Evolutionary conservation across 495 filamentous ascomycete genomes (phyloP), one percentile per base, ranked within the genome.

Genomic region (Rusavskia elegans): DNA sequence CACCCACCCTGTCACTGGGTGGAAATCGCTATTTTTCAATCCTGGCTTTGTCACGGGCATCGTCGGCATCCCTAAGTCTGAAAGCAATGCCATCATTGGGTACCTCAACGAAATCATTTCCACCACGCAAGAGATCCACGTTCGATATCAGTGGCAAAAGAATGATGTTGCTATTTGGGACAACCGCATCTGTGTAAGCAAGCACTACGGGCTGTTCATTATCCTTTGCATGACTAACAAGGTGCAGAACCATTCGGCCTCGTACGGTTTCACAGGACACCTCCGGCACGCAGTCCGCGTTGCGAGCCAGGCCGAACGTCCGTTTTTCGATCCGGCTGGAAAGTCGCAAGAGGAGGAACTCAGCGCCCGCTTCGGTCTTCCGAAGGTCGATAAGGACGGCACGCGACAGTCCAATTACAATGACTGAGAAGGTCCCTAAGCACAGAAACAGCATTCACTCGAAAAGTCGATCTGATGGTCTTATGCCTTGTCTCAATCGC

Each of bases 11-110:
- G 84, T 81, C 1, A 88, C 85, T 0, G 84, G 84, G 32, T 79
- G 84, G 71, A 89, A 87, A 62, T 82, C 82, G 20, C 70, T 92
- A 7, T 92, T 85, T 61, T 70, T 86, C 60, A 88, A 88, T 61
- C 83, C 82, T 5, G 85, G 85, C 29, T 92, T 89, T 63, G 82
- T 86, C 50, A 88, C 80, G 57, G 74, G 77, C 48, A 85, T 89
- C 52, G 69, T 84, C 20, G 85, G 86, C 0, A 63, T 89, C 17
- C 82, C 83, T 45, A 79, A 82, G 32, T 73, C 72, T 51, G 80
- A 84, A 66, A 80, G 77, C 17, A 80, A 87, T 53, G 71, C 75
- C 14, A 79, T 89, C 52, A 67, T 87, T 25, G 59, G 70, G 23
- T 78, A 81, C 41, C 73, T 89, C 29, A 82, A 80, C 49, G 75